Percentiles rank a stretch among this genome's conserved stretches.
Evolutionary conservation across 2,329 filamentous ascomycete genomes (phyloP).

Genomic region (Ascochyta rabiei): DNA sequence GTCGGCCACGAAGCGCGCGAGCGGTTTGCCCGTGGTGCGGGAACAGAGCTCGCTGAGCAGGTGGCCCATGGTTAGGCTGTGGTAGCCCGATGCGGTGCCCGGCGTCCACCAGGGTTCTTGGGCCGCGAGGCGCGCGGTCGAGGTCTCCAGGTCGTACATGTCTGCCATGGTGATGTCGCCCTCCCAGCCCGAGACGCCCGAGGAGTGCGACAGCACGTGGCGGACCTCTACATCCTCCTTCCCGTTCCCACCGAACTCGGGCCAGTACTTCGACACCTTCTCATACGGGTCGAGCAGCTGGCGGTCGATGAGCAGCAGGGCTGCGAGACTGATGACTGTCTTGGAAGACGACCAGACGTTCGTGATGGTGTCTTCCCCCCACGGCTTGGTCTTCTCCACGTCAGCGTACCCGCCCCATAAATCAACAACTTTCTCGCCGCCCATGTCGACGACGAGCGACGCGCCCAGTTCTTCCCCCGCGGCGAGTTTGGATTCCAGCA

Average conservation of each 20-base stretch:
- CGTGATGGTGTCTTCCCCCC: conserved; percentile 26
- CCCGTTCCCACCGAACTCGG: conserved; percentile 25
- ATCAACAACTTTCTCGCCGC: conserved; percentile 25
- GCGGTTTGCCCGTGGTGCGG: conserved; percentile 11
- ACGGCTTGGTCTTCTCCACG: conserved; percentile 7
- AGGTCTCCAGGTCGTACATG: conserved; percentile 10
- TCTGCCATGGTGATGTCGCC: conserved; percentile 9
- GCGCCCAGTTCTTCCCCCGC: conserved; percentile 22
- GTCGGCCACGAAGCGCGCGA: conserved; percentile 54
- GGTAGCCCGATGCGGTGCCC: conserved; percentile 23
- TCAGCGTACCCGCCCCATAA: conserved; percentile 28
- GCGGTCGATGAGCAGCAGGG: conserved; percentile 22
- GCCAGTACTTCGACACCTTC: conserved; percentile 29
- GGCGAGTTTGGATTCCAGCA: conserved; percentile 20
- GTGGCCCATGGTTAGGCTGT: conserved; percentile 21
- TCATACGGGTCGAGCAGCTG: conserved; percentile 21
- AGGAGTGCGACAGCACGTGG: conserved; percentile 23
- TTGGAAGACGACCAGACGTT: conserved; percentile 28
- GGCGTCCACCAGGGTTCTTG: conserved; percentile 28
- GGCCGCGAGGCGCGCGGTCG: conserved; percentile 14
- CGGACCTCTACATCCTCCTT: conserved; percentile 23
- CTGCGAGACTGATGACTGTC: conserved; percentile 19
- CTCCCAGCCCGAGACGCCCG: conserved; percentile 23
- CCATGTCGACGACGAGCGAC: conserved; percentile 24
- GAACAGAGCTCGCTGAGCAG: conserved; percentile 19